Percentiles rank a stretch among this genome's conserved stretches.
Conservation (phyloP, 164 flowering plant species). For the Dillenia suffruticosa region DNA sequence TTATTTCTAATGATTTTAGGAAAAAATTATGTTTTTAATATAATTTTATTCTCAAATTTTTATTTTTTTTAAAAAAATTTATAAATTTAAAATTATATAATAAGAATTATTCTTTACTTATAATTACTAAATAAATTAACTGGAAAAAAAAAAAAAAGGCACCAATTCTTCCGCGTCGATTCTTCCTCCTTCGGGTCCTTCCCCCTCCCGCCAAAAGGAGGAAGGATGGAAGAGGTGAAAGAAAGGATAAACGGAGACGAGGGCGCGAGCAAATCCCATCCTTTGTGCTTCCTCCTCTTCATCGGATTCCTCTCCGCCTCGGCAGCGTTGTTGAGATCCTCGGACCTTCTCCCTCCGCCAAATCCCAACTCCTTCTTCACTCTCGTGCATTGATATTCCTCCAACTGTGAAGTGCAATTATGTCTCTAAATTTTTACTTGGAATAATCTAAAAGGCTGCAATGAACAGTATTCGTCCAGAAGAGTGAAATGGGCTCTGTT, state of each 20-base stretch:
- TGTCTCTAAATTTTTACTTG: neutral
- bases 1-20: no score
- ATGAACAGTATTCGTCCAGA: constrained; percentile 64
- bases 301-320: constrained; percentile 69
- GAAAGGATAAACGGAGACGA: constrained; percentile 65
- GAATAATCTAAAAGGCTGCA: constrained; percentile 35
- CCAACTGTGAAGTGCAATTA: neutral
- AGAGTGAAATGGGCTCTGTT: constrained; percentile 62
- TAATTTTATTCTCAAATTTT: no score
- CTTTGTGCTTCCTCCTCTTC: constrained; percentile 58
- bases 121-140: no score
- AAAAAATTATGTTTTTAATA: no score
- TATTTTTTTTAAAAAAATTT: no score
- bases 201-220: neutral
- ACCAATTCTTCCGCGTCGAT: no score
- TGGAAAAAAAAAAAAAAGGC: no score
- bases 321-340: constrained; percentile 80
- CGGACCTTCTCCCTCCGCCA: constrained; percentile 87
- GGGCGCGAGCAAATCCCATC: constrained; percentile 52
- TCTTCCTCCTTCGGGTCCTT: neutral
- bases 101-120: no score
- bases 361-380: constrained; percentile 70
- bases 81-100: no score
- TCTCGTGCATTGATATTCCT: neutral
- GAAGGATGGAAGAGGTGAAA: constrained; percentile 11